Conservation (phyloP, 2,329 filamentous ascomycete species). For the Elsinoe perseae region DNA sequence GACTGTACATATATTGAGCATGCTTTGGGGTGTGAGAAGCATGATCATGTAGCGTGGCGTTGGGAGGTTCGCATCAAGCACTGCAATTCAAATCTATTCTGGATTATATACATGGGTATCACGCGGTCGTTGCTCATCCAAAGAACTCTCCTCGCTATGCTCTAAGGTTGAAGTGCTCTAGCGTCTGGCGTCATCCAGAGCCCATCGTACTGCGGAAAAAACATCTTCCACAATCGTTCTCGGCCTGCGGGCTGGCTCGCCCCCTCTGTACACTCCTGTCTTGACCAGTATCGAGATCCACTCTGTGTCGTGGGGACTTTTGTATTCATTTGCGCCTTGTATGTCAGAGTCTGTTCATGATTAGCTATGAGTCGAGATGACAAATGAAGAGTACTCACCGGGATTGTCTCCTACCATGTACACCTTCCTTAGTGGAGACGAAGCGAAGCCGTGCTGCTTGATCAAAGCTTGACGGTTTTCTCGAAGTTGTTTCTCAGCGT, state of each 20-base stretch:
- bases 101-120: not conserved
- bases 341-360: constrained; percentile 70
- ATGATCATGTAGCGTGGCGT: not conserved
- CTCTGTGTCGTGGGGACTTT: constrained; percentile 56
- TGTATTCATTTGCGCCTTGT: constrained; percentile 70
- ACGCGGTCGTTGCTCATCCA: not conserved
- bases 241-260: constrained; percentile 53
- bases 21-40: not conserved
- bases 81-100: not conserved
- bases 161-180: constrained; percentile 1
- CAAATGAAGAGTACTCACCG: constrained; percentile 14
- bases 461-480: constrained; percentile 50
- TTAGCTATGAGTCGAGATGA: not conserved
- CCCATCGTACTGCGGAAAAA: constrained; percentile 68
- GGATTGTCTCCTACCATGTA: constrained; percentile 79
- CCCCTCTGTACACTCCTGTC: constrained; percentile 66
- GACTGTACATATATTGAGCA: not conserved
- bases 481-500: constrained; percentile 67
- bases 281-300: constrained; percentile 73
- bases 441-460: constrained; percentile 21
- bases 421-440: constrained; percentile 56
- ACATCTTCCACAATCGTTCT: constrained; percentile 66
- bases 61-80: not conserved
- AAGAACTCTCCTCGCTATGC: not conserved
- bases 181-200: constrained; percentile 50